A percentile compares a stretch with the other conserved stretches of the same genome.
phyloP scores from a whole-genome alignment of 192 early-diverging fungal genomes.

The Rhizophagus clarus region DNA sequence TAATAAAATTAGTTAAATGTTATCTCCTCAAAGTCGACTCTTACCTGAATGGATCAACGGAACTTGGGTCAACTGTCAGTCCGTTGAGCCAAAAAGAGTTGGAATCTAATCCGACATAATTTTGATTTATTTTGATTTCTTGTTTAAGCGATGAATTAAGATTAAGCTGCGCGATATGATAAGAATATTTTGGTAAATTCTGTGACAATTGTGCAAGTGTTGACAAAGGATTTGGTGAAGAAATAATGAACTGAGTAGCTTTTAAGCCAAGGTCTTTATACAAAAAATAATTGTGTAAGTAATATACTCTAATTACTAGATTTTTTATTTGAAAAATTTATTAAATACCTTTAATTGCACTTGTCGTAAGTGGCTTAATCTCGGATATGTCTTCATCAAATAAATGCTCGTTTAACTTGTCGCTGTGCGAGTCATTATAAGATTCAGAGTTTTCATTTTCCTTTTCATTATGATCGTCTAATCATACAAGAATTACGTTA shows the following conservation, averaged over 20 bases:
- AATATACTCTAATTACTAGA: background rate
- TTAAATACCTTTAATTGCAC: constrained; percentile 56
- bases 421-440: background rate
- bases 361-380: constrained; percentile 52
- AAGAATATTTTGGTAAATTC: constrained; percentile 89
- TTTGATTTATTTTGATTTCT: constrained; percentile 42
- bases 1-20: background rate
- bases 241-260: constrained; percentile 71
- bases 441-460: constrained; percentile 26
- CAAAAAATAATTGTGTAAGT: background rate
- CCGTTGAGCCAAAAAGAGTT: constrained; percentile 71
- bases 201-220: constrained; percentile 71
- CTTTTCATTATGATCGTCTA: background rate
- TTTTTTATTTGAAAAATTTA: background rate
- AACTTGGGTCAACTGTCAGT: constrained; percentile 47
- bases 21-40: background rate
- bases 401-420: constrained; percentile 33
- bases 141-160: constrained; percentile 50
- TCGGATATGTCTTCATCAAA: constrained; percentile 48
- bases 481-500: constrained; percentile 25
- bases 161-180: constrained; percentile 60
- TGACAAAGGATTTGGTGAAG: constrained; percentile 59
- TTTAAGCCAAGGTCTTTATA: constrained; percentile 63
- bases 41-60: constrained; percentile 69
- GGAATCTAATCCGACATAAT: constrained; percentile 21